phyloP scores from a whole-genome alignment of 139 green algal species.

The Pseudopediastrum boryanum region DNA sequence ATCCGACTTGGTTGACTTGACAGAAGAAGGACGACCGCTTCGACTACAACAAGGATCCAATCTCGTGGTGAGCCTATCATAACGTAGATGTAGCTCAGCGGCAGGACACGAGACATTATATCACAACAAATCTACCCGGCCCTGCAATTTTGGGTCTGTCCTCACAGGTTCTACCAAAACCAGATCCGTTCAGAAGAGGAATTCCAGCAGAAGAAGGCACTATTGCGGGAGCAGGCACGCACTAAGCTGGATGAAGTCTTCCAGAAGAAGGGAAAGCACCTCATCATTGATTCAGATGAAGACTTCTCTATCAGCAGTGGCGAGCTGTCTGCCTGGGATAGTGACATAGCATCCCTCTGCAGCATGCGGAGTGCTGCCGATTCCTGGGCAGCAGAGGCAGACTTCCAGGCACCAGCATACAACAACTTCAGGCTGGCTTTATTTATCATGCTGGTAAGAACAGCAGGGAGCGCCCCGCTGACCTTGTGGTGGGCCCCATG shows the following conservation, averaged over 20 bases:
- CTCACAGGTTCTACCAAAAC: constrained; percentile 43
- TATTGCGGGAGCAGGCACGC: constrained; percentile 38
- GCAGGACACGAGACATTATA: not conserved
- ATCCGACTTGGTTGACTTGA: not conserved
- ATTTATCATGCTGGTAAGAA: too few species aligned
- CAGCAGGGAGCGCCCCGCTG: too few species aligned
- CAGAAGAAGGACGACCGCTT: constrained; percentile 22
- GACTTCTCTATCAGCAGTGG: constrained; percentile 44
- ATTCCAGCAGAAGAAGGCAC: constrained; percentile 49
- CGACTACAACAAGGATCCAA: constrained; percentile 38
- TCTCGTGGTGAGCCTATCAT: constrained; percentile 33
- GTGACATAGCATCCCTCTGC: constrained; percentile 53
- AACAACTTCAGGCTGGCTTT: too few species aligned
- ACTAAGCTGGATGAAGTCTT: constrained; percentile 30
- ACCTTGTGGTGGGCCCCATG: too few species aligned
- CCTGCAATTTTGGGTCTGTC: not conserved
- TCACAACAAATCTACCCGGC: not conserved
- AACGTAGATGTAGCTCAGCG: not conserved
- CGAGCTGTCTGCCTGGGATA: constrained; percentile 61
- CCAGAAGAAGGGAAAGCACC: constrained; percentile 36
- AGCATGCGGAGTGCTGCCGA: constrained; percentile 48
- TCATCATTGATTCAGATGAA: constrained; percentile 38
- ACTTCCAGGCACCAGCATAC: constrained; percentile 47
- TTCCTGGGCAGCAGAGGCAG: constrained; percentile 47
- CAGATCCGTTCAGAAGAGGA: constrained; percentile 51